phyloP scores from a whole-genome alignment of 2,329 filamentous ascomycete genomes.

The Phialemoniopsis sp. region DNA sequence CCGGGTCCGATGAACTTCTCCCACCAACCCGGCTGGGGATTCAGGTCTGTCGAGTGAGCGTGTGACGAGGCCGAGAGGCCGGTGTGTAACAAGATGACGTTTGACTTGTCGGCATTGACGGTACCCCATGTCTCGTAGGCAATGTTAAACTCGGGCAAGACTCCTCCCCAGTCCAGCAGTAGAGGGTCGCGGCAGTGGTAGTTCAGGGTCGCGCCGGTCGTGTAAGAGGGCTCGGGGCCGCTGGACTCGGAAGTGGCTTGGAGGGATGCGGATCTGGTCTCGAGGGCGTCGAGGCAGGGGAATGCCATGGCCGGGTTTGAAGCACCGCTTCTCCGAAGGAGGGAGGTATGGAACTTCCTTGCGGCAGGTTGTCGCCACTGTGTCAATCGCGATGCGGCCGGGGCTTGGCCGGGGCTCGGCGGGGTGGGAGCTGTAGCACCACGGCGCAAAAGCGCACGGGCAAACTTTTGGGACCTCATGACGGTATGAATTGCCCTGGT shows the following conservation, averaged over 20 bases:
- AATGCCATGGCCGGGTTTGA: slow-evolving; percentile 87
- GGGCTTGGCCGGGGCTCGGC: too few species aligned
- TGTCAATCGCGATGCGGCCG: too few species aligned
- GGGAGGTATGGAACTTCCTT: slow-evolving; percentile 13
- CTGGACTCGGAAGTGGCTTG: slow-evolving; percentile 61
- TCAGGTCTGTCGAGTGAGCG: slow-evolving; percentile 83
- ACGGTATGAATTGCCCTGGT: too few species aligned
- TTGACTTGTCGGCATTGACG: slow-evolving; percentile 75
- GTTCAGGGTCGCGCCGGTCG: slow-evolving; percentile 74
- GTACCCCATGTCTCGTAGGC: slow-evolving; percentile 92
- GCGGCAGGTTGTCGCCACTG: neutral
- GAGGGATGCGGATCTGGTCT: slow-evolving; percentile 72
- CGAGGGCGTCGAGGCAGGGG: slow-evolving; percentile 82
- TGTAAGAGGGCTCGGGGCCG: slow-evolving; percentile 92
- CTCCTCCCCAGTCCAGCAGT: slow-evolving; percentile 89
- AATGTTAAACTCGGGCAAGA: slow-evolving; percentile 82
- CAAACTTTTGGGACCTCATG: too few species aligned
- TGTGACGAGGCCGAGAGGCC: slow-evolving; percentile 96
- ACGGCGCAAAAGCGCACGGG: too few species aligned
- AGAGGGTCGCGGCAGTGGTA: slow-evolving; percentile 74
- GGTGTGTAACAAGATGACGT: slow-evolving; percentile 89
- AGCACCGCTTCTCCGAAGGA: slow-evolving; percentile 30
- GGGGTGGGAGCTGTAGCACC: too few species aligned
- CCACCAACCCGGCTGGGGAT: slow-evolving; percentile 95
- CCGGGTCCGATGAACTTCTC: slow-evolving; percentile 95